Evolutionary conservation across 2,329 filamentous ascomycete genomes (phyloP), one percentile per base, ranked within the genome.

Genomic region (Cercospora sp.): DNA sequence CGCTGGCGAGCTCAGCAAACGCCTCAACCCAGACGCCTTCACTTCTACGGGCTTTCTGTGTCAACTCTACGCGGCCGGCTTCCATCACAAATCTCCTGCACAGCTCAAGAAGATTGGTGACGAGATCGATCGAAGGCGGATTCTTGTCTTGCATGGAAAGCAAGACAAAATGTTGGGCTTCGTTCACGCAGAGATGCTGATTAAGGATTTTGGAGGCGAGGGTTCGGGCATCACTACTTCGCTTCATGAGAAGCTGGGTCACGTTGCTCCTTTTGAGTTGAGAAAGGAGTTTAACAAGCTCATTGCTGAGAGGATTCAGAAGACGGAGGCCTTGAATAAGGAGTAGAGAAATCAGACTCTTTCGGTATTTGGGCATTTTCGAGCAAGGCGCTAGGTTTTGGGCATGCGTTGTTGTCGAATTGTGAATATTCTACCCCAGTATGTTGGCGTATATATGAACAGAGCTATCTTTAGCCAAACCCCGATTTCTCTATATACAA

Each of bases 101-200:
- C 90, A 96, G 80, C 80, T 97, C 57, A 81, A 80, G 71, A 81
- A 85, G 69, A 83, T 97, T 70, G 90, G 85, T 0, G 88, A 93
- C 72, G 80, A 79, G 30, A 85, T 97, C 0, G 92, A 92, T 0
- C 84, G 91, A 63, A 86, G 90, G 71, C 82, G 92, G 34, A 94
- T 97, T 71, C 79, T 92, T 73, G 87, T 97, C 5, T 79, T 94
- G 72, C 93, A 97, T 79, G 93, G 93, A 7, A 89, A 86, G 0
- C 80, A 80, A 9, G 93, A 97, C 79, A 83, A 84, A n/a, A 93
- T 97, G 90, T 90, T 97, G 72, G 87, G 86, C 4, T 83, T 89
- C 59, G 85, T 85, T 5, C 91, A 95, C 76, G 92, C 88, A 0
- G 81, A 87, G 75, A 86, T 90, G 78, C 79, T 97, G 71, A 87